phyloP scores from a whole-genome alignment of 148 eudicot genomes.

The Chenopodium suecicum region DNA sequence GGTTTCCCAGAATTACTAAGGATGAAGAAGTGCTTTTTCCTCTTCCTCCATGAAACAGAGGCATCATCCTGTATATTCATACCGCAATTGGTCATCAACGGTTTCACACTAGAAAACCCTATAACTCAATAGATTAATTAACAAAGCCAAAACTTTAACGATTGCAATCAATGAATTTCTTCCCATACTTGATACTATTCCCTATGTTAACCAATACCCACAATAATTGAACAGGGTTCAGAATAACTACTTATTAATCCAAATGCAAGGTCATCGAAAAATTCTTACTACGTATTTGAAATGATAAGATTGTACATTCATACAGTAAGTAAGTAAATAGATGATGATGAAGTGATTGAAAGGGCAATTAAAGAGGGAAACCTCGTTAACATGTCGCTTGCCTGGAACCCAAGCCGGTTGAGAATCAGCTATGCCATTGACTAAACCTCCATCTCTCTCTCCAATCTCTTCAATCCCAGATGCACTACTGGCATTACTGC shows the following conservation, averaged over 20 bases:
- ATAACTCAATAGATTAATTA: too few relatives aligned
- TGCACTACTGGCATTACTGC: conserved; percentile 44
- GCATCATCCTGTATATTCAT: conserved; percentile 77
- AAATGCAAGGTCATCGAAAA: too few relatives aligned
- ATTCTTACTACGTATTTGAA: too few relatives aligned
- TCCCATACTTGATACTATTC: conserved; percentile 4
- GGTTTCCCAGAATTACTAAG: conserved; percentile 96
- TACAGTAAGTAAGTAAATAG: too few relatives aligned
- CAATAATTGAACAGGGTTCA: too few relatives aligned
- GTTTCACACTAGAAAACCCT: not conserved
- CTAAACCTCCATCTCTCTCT: conserved; percentile 28
- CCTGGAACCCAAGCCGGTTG: conserved; percentile 56
- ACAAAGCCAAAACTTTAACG: not conserved
- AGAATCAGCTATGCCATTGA: conserved; percentile 36
- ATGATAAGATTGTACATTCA: too few relatives aligned
- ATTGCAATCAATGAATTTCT: not conserved
- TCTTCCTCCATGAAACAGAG: conserved; percentile 88
- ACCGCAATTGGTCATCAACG: conserved; percentile 12
- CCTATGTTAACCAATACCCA: too few relatives aligned
- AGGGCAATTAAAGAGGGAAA: conserved; percentile 7
- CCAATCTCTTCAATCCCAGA: conserved; percentile 48
- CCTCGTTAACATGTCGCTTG: conserved; percentile 83
- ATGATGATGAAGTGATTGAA: not conserved
- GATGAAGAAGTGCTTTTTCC: conserved; percentile 85
- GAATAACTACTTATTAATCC: too few relatives aligned